Percentiles rank a stretch among this genome's conserved stretches.
phyloP scores from a whole-genome alignment of 2,329 filamentous ascomycete species.

The Lasiodiplodia gonubiensis region DNA sequence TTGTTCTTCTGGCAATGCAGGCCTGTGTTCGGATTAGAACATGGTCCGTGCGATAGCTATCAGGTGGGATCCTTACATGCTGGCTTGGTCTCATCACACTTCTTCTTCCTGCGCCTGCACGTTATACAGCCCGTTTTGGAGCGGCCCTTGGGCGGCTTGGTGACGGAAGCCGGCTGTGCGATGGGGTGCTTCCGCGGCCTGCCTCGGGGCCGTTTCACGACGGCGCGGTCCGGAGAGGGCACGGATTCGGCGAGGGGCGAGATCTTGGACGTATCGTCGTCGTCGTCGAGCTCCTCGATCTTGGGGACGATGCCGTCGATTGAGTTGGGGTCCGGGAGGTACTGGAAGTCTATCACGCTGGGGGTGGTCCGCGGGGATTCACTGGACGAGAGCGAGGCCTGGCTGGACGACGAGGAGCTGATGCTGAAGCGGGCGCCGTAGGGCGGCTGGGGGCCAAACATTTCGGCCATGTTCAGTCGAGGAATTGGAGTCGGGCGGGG shows the following conservation, averaged over 20 bases:
- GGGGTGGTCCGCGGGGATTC: conserved; percentile 47
- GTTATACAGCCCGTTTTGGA: conserved; percentile 66
- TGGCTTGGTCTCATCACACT: conserved; percentile 60
- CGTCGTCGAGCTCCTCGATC: conserved; percentile 60
- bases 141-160: conserved; percentile 77
- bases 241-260: conserved; percentile 39
- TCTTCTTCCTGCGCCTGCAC: conserved; percentile 66
- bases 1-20: conserved; percentile 94
- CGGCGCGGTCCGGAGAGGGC: conserved; percentile 42
- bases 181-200: conserved; percentile 82
- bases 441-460: conserved; percentile 44
- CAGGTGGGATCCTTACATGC: conserved; percentile 42
- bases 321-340: conserved; percentile 35
- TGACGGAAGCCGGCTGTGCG: conserved; percentile 61
- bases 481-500: conserved; percentile 13
- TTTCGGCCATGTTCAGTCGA: conserved; percentile 41
- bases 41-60: background rate
- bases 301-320: conserved; percentile 55
- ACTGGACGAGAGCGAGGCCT: conserved; percentile 49
- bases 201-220: conserved; percentile 62
- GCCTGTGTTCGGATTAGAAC: conserved; percentile 6
- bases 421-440: conserved; percentile 42
- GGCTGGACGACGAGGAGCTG: conserved; percentile 48
- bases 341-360: conserved; percentile 37
- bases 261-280: conserved; percentile 47